phyloP scores from a whole-genome alignment of 225 moss, liverwort and hornwort genomes.

The Physcomitrellopsis africana region DNA sequence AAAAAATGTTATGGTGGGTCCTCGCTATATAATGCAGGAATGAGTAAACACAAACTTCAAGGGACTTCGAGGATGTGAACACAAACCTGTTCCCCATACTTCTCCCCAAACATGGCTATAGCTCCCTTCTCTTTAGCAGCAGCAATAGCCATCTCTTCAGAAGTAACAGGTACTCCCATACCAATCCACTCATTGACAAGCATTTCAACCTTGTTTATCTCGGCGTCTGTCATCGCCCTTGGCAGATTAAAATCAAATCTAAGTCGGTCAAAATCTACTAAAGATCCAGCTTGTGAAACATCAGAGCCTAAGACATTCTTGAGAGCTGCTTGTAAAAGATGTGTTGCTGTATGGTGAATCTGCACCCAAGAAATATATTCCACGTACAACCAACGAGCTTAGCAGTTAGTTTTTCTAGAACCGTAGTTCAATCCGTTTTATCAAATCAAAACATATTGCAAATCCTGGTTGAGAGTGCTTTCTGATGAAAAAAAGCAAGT shows the following conservation, averaged over 20 bases:
- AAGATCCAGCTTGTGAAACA: conserved; percentile 86
- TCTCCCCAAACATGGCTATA: conserved; percentile 83
- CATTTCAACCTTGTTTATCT: conserved; percentile 64
- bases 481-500: background rate
- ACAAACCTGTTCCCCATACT: conserved; percentile 87
- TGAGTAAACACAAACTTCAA: background rate
- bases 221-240: conserved; percentile 82
- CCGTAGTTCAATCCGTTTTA: background rate
- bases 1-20: conserved; percentile 11
- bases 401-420: background rate
- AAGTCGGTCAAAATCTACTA: conserved; percentile 91
- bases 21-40: background rate
- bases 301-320: conserved; percentile 75
- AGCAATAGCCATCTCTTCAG: conserved; percentile 84
- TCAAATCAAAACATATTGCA: background rate
- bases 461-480: background rate
- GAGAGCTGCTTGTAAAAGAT: conserved; percentile 87
- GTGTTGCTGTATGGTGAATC: conserved; percentile 95
- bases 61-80: conserved; percentile 1
- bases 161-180: conserved; percentile 69
- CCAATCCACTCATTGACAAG: conserved; percentile 91
- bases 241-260: conserved; percentile 93
- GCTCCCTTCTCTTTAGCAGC: conserved; percentile 83
- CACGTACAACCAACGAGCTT: background rate
- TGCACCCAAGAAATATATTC: conserved; percentile 36